These are phyloP conservation scores for Gliomastix tumulicola DNA, from an alignment of 2,329 filamentous ascomycete genomes.

Conservation along the genomic window DNA sequence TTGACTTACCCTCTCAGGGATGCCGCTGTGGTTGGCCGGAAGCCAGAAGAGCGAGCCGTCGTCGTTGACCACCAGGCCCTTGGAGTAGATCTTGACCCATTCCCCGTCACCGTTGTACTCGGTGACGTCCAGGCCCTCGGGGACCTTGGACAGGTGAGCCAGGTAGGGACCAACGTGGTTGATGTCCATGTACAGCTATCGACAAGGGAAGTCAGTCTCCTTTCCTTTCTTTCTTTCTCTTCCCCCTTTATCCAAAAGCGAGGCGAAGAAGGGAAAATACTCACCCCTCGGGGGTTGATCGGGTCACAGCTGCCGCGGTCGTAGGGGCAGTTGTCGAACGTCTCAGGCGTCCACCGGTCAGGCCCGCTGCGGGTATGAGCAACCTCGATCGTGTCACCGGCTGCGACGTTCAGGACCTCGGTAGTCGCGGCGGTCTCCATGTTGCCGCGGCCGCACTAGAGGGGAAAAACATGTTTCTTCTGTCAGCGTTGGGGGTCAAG, in stretches of 20 bases:
- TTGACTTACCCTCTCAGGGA: conserved; percentile 1
- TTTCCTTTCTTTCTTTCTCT: too few species aligned
- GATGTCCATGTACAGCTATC: conserved; percentile 4
- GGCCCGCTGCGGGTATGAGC: background rate
- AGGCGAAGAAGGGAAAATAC: too few species aligned
- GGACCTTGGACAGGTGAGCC: conserved; percentile 8
- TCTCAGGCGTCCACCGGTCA: background rate
- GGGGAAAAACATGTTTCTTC: background rate
- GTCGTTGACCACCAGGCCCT: conserved; percentile 5
- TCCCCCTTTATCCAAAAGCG: too few species aligned
- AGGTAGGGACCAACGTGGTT: conserved; percentile 9
- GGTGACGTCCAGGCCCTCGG: conserved; percentile 7
- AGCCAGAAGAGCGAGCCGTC: conserved; percentile 2
- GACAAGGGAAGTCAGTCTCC: too few species aligned
- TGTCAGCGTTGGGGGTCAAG: too few species aligned
- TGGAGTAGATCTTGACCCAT: conserved; percentile 11
- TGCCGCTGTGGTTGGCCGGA: background rate
- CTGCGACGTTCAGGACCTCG: background rate
- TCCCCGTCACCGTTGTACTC: conserved; percentile 10
- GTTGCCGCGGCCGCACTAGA: conserved; percentile 1
- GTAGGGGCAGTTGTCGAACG: background rate
- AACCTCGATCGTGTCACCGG: conserved; percentile 3
- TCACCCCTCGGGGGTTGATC: too few species aligned
- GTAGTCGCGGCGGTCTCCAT: conserved; percentile 1
- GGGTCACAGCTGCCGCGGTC: conserved; percentile 1